Evolutionary conservation across 2,329 filamentous ascomycete species (phyloP), one percentile per base, ranked within the genome.

Genomic region (Colletotrichum shisoi): DNA sequence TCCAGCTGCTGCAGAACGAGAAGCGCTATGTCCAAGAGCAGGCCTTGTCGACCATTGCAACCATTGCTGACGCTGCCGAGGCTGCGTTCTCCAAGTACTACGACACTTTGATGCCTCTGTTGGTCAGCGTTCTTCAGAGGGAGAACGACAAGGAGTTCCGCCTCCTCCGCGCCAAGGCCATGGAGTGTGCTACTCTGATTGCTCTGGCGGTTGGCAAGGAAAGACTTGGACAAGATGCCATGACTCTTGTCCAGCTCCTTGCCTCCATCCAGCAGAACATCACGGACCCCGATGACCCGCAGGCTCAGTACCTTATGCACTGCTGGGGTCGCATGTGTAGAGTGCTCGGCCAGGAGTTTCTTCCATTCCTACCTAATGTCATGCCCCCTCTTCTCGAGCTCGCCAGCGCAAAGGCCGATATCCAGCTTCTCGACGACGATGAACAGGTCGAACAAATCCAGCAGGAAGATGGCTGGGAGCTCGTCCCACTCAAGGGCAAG

Each of bases 241-340:
- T 95, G 80, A 91, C 89, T 48, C 84, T 99, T 46, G 94, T 98
- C 21, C 89, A 96, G 73, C 85, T 97, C 24, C 85, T 99, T 59
- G 94, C 91, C 59, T 88, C 87, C 69, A 96, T 98, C 63, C 95
- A 99, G 78, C 85, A 89, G 72, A 90, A 86, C 75, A 95, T 98
- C 69, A 90, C 89, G 4, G 95, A 99, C 73, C 81, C 93, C 1
- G 95, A 99, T 73, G 95, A 99, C 75, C 95, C 95, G 45, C 95
- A 99, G 79, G 91, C 93, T 17, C 94, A 96, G 74, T 99, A 99
- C 77, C 85, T 99, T 42, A 92, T 99, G 80, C 95, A 99, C 83
- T 99, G 95, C 82, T 99, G 95, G 95, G 95, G 95, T 59, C 89
- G 95, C 56, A 99, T 99, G 95, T 98, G 94, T 80, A 90, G 95